Conservation (phyloP, 2,329 filamentous ascomycete species). For the Cladorrhinum sp. region DNA sequence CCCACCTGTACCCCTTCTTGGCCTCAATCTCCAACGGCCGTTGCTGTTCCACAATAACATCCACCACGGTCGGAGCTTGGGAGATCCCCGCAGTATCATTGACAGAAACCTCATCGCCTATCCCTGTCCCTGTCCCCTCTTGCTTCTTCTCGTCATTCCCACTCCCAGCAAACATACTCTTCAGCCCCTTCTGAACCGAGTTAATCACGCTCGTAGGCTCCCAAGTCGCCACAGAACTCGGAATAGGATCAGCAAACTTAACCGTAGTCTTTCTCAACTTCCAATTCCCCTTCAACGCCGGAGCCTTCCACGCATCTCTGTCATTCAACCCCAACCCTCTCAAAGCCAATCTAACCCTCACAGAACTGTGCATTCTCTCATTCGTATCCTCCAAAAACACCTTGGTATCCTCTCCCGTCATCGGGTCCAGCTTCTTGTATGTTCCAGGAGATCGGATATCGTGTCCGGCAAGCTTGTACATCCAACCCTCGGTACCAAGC, state of each 20-base stretch:
- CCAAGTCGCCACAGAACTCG: conserved; percentile 25
- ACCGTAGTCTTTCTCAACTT: conserved; percentile 37
- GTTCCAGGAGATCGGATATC: conserved; percentile 46
- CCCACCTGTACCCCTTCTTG: conserved; percentile 41
- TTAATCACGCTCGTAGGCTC: conserved; percentile 19
- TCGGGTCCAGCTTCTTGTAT: conserved; percentile 44
- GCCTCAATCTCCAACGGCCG: conserved; percentile 22
- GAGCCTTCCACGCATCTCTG: conserved; percentile 43
- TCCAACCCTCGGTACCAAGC: conserved; percentile 35
- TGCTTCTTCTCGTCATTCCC: neutral
- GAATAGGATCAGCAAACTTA: conserved; percentile 36
- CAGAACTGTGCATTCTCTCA: conserved; percentile 54
- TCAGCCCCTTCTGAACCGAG: neutral
- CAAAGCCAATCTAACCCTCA: conserved; percentile 51
- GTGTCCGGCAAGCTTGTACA: conserved; percentile 45
- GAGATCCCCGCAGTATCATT: too few species aligned
- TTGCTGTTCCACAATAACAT: conserved; percentile 24
- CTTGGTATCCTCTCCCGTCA: conserved; percentile 35
- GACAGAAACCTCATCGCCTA: neutral
- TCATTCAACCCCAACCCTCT: conserved; percentile 51
- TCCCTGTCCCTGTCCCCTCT: neutral
- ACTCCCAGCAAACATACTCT: neutral
- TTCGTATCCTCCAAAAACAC: conserved; percentile 50
- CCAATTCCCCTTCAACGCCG: conserved; percentile 44
- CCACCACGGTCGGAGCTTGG: conserved; percentile 4